Evolutionary conservation across 805 yeast genomes (phyloP).

Genomic region (Hanseniaspora nectarophila): DNA sequence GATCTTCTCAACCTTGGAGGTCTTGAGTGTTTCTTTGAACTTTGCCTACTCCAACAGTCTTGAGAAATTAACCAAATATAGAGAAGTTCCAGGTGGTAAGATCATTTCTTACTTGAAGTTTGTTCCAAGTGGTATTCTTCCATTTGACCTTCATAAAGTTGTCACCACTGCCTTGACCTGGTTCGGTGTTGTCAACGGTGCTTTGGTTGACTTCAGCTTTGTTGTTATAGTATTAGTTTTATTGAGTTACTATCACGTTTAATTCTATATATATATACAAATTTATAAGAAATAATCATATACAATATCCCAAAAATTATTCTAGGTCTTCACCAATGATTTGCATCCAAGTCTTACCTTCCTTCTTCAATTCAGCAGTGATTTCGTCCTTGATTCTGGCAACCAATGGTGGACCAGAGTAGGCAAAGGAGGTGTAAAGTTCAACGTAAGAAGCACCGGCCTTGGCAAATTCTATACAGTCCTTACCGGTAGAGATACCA

Average conservation of each 20-base stretch:
- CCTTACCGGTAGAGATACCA: slow-evolving; percentile 77
- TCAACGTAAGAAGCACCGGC: slow-evolving; percentile 91
- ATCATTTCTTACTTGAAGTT: slow-evolving; percentile 24
- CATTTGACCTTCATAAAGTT: slow-evolving; percentile 18
- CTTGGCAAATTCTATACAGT: slow-evolving; percentile 79
- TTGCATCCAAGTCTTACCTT: slow-evolving; percentile 75
- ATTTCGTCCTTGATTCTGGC: slow-evolving; percentile 49
- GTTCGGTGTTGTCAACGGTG: slow-evolving; percentile 28
- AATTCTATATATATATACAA: too few relatives aligned
- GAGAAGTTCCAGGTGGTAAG: slow-evolving; percentile 23
- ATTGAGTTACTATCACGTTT: slow-evolving; percentile 18
- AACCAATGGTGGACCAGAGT: slow-evolving; percentile 80
- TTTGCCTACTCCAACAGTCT: slow-evolving; percentile 24
- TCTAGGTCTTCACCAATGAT: slow-evolving; percentile 54
- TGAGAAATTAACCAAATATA: slow-evolving; percentile 22
- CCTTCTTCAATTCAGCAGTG: slow-evolving; percentile 47
- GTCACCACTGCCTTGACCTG: slow-evolving; percentile 13
- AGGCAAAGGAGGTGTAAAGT: slow-evolving; percentile 80
- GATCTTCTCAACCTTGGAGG: slow-evolving; percentile 27
- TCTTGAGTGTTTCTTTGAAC: slow-evolving; percentile 26
- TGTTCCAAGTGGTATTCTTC: slow-evolving; percentile 29
- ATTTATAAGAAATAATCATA: too few relatives aligned
- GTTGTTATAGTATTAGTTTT: slow-evolving; percentile 25
- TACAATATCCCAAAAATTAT: too few relatives aligned
- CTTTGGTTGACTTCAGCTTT: slow-evolving; percentile 27